Conservation (phyloP, 768 basidiomycete genomes). For the Tulasnella sp. region DNA sequence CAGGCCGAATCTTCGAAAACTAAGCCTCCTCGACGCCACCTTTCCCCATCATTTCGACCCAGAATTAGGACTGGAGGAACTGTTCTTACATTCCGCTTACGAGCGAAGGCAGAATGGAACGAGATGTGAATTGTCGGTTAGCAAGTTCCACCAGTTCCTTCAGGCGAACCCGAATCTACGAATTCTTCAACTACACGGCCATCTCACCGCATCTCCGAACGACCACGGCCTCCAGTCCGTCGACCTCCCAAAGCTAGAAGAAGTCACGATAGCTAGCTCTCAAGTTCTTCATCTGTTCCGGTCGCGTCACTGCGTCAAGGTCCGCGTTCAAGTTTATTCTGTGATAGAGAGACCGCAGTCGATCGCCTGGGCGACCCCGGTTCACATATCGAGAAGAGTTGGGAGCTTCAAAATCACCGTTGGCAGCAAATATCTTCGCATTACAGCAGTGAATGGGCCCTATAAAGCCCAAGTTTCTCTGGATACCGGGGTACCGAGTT, state of each 20-base stretch:
- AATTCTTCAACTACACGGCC: background rate
- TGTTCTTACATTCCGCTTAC: background rate
- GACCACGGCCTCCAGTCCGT: background rate
- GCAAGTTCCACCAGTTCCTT: background rate
- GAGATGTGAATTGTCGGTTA: fast-evolving
- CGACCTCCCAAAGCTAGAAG: background rate
- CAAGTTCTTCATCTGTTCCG: background rate
- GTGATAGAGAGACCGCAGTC: background rate
- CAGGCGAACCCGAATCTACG: background rate
- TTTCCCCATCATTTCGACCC: background rate
- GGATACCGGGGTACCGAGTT: background rate
- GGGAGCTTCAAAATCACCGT: background rate
- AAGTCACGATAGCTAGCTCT: background rate
- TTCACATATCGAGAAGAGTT: background rate
- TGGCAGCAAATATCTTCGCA: background rate
- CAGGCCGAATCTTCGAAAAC: background rate
- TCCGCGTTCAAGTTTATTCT: background rate
- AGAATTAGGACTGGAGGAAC: background rate
- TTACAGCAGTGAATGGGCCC: background rate
- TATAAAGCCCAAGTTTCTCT: background rate
- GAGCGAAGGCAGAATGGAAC: background rate
- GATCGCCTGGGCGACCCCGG: background rate
- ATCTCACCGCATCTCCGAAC: background rate
- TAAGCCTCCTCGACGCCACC: background rate
- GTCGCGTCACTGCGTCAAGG: background rate